Evolutionary conservation across 2,329 filamentous ascomycete species (phyloP), one percentile per base, ranked within the genome.

Genomic region (Pestalotiopsis sp.): DNA sequence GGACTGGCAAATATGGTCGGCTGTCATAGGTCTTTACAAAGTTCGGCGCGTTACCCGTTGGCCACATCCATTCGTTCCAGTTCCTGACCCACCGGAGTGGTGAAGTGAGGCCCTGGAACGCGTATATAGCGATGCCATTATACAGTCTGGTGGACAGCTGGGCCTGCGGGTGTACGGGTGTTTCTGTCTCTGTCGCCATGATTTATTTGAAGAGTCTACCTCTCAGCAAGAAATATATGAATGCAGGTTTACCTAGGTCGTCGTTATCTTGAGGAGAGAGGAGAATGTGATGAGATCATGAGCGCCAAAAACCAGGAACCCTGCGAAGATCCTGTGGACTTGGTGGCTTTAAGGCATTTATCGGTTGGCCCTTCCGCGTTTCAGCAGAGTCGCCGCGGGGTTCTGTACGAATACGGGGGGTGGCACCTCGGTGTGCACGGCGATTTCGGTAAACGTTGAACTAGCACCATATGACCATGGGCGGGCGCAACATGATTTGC

Each of bases 21-120:
- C 74, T 76, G 25, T 77, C 74, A 69, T 81, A 82, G 1, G 71
- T 74, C 72, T 81, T 82, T 58, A 80, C 71, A 20, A 79, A 74
- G 45, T 75, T 74, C 2, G 80, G 79, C 2, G 69, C 70, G 14
- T 71, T 31, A 2, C 49, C 66, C 2, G 66, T 25, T 5, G 66
- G 66, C 57, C 58, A 67, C 27, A 67, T 41, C 57, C 59, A 67
- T 20, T 63, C 39, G 20, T 67, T 57, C 59, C 38, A 56, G 13
- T n/a, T n/a, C 36, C 27, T 36, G 12, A 59, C 4, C 52, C 31
- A 67, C 25, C 65, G n/a, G 9, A 67, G n/a, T 4, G 65, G 65
- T 23, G 65, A 20, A 11, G n/a, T 60, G 1, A 67, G 4, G 65
- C 52, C 57, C n/a, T 67, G 36, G 6, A 67, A 14, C 1, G 52